Evolutionary conservation across 148 eudicot species (phyloP).

Genomic region (Limonium bicolor): DNA sequence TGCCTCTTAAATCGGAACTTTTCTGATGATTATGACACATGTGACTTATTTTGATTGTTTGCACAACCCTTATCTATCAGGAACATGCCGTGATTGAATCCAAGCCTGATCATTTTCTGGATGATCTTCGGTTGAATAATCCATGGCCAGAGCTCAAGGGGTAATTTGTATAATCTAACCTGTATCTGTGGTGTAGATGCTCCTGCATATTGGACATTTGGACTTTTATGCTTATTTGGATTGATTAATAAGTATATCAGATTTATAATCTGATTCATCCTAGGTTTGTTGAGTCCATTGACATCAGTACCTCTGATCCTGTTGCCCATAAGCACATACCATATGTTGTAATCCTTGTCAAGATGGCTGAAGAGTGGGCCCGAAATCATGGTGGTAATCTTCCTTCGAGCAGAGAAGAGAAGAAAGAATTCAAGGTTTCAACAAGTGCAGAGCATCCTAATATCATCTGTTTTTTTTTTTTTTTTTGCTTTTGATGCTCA

Average conservation of each 20-base stretch:
- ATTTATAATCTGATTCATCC: no score
- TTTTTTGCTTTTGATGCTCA: background rate
- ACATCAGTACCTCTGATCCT: conserved; percentile 55
- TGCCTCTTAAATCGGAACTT: no score
- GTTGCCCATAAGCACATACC: conserved; percentile 95
- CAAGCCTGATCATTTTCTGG: conserved; percentile 95
- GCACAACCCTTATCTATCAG: conserved; percentile 42
- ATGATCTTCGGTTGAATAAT: conserved; percentile 82
- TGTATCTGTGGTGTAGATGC: conserved; percentile 1
- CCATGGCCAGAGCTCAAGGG: conserved; percentile 90
- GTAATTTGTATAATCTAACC: conserved; percentile 14
- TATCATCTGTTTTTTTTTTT: background rate
- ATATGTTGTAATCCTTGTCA: conserved; percentile 78
- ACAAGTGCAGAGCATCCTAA: background rate
- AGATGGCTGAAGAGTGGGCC: conserved; percentile 85
- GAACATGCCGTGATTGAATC: conserved; percentile 92
- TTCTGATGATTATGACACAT: no score
- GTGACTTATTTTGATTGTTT: no score
- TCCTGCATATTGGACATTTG: background rate
- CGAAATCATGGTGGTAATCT: conserved; percentile 62
- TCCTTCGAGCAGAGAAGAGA: conserved; percentile 90
- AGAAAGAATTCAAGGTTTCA: conserved; percentile 72
- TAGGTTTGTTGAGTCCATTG: conserved; percentile 82
- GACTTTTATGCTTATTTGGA: background rate
- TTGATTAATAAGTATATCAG: no score